Evolutionary conservation across 352 stramenopile species (phyloP).

Genomic region (Phytophthora gonapodyides): DNA sequence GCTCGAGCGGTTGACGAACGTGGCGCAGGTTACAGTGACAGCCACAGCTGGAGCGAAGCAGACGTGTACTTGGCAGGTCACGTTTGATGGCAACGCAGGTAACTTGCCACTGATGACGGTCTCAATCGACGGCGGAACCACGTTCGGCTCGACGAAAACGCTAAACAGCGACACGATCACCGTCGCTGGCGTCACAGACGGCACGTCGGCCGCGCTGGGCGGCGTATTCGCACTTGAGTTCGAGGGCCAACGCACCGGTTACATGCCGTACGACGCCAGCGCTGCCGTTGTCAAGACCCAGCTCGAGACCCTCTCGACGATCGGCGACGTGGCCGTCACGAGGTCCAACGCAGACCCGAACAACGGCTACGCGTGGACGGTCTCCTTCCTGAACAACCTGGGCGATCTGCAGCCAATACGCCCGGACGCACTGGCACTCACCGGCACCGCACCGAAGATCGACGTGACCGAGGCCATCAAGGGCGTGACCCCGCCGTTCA

Average conservation of each 20-base stretch:
- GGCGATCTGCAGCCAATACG: slow-evolving; percentile 81
- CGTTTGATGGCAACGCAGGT: slow-evolving; percentile 94
- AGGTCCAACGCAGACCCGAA: slow-evolving; percentile 90
- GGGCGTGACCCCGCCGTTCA: slow-evolving; percentile 91
- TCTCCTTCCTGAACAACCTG: slow-evolving; percentile 94
- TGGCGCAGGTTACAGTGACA: slow-evolving; percentile 91
- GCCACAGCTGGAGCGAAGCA: slow-evolving; percentile 51
- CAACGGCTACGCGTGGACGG: slow-evolving; percentile 91
- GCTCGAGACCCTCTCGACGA: slow-evolving; percentile 89
- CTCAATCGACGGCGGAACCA: slow-evolving; percentile 44
- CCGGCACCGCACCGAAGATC: slow-evolving; percentile 87
- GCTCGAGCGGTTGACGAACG: slow-evolving; percentile 90
- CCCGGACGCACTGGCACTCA: slow-evolving; percentile 86
- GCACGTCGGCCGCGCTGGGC: slow-evolving; percentile 61
- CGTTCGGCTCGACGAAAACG: slow-evolving; percentile 42
- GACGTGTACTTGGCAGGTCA: slow-evolving; percentile 92
- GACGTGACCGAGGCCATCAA: slow-evolving; percentile 70
- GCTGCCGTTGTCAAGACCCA: slow-evolving; percentile 88
- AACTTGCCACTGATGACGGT: slow-evolving; percentile 66
- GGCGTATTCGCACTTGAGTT: slow-evolving; percentile 91
- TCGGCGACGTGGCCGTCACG: slow-evolving; percentile 88
- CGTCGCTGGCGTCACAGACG: slow-evolving; percentile 37
- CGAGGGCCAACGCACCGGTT: slow-evolving; percentile 88
- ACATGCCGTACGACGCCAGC: slow-evolving; percentile 90
- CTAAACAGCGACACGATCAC: slow-evolving; percentile 52